Percentiles rank a stretch among this genome's conserved stretches.
phyloP scores from a whole-genome alignment of 164 flowering plant species.

The Berberis vulgaris region DNA sequence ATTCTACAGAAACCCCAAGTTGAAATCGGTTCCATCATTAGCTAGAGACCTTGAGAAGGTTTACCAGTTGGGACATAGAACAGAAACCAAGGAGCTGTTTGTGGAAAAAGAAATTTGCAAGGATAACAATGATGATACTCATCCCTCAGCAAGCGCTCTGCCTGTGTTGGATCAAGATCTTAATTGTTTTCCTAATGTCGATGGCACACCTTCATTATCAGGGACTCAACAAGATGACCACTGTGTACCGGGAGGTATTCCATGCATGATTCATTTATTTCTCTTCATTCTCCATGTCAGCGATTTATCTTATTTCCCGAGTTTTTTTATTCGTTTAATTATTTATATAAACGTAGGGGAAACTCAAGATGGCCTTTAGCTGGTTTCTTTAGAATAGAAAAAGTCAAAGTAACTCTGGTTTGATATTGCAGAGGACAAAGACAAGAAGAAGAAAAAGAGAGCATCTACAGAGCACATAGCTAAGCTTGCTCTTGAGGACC shows the following conservation, averaged over 20 bases:
- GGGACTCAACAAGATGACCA: constrained; percentile 15
- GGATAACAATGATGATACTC: constrained; percentile 4
- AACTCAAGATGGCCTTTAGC: too few species aligned
- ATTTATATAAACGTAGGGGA: too few species aligned
- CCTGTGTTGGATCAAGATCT: constrained; percentile 34
- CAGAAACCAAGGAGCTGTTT: constrained; percentile 12
- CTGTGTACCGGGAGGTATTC: constrained; percentile 27
- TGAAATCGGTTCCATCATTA: constrained; percentile 22
- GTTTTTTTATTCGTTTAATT: too few species aligned
- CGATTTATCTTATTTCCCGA: too few species aligned
- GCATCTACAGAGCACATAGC: constrained; percentile 37
- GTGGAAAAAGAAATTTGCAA: constrained; percentile 5
- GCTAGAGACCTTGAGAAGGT: constrained; percentile 22
- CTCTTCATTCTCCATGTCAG: not conserved
- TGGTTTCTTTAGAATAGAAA: too few species aligned
- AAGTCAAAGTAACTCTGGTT: too few species aligned
- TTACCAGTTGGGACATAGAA: constrained; percentile 12
- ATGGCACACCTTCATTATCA: constrained; percentile 8
- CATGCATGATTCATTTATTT: not conserved
- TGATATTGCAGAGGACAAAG: not conserved
- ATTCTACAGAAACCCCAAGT: constrained; percentile 12
- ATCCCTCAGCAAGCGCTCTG: constrained; percentile 8
- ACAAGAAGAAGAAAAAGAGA: constrained; percentile 33
- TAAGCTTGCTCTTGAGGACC: constrained; percentile 37
- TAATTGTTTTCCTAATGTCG: constrained; percentile 28